Base-by-base conservation (phyloP, 768 basidiomycete genomes). In the Mycena indigotica region DNA sequence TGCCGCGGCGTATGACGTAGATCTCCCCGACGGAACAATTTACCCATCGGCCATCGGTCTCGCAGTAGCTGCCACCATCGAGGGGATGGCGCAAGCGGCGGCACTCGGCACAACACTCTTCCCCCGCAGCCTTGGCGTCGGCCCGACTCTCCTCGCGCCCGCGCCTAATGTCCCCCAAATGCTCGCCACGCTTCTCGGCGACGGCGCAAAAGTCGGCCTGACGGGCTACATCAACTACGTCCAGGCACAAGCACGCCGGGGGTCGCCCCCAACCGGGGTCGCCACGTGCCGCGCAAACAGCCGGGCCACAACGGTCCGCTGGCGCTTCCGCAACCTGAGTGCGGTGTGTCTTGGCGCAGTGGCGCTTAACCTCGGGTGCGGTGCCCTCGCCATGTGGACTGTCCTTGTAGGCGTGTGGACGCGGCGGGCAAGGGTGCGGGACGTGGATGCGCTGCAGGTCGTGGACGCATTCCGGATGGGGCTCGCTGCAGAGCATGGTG, bases 241-340 rank as follows among this genome's bases (percentile, higher is more conserved):
- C 38, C 40, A 38, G 12, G 32, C 32, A 8, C 10, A 17, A 8
- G 17, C 8, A 8, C 17, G 8, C 32, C 39, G 16, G 2, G 10
- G 49, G 49, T 3, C 28, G 35, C 2, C 50, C 30, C 3, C 24
- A 3, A 21, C 21, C 6, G 4, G 19, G 6, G 30, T 52, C 19
- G 30, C 23, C n/a, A 38, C 12, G 6, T 58, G 57, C 45, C 8
- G 38, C 24, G 41, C 32, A 24, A 23, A 41, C 17, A 58, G 25
- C 28, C 52, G 41, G n/a, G 28, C 45, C 4, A 38, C 50, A 13
- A 2, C 24, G 40, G 23, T 39, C 35, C 52, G 53, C 46, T 58
- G 56, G 56, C 56, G 56, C 50, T 52, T 58, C 51, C 51, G 51
- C 2, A 19, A 58, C 45, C 41, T 48, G 25, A 2, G 48, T 40